Base-by-base conservation (phyloP, 2,329 filamentous ascomycete genomes). In the Cladosporium colombiae region DNA sequence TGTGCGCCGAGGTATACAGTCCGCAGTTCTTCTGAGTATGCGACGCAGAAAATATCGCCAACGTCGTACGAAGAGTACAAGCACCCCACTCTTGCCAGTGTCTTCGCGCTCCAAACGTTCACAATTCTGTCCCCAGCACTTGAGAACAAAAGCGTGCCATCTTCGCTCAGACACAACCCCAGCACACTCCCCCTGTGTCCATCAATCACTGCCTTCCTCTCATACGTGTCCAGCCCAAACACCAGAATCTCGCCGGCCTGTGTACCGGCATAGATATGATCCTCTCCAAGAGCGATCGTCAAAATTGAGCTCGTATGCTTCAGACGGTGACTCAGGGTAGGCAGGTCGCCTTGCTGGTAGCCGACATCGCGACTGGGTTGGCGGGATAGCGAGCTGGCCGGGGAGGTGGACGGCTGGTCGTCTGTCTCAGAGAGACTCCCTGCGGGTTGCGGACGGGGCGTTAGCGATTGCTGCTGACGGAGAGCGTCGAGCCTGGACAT, bases 41-140 rank as follows among this genome's bases (percentile, higher is more conserved):
- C 90, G n/a, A 97, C 89, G 71, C 92, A 96, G 77, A 98, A 98
- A 66, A 99, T 88, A 80, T 99, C 95, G 67, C 95, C 95, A 49
- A 97, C 91, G 72, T 98, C 95, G 78, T 96, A 94, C 58, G 89
- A 90, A 68, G 93, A 96, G 81, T 96, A 96, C 68, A 98, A 91
- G 69, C 95, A 92, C 80, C 93, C 95, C 0, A 95, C 83, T 31
- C 91, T 88, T 65, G 85, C 86, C 76, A 97, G 88, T 6, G 88
- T 89, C 52, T 82, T 84, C 1, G 93, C 91, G 72, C 88, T 90
- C 95, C 95, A 99, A 50, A 96, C 92, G 76, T 96, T 97, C 75
- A 98, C 89, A 66, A 97, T 90, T 1, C 94, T 91, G 75, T 99
- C 95, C 70, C 93, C 93, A 11, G 93, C 94, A 72, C 91, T 96